Evolutionary conservation across 768 basidiomycete genomes (phyloP), one percentile per base, ranked within the genome.

Genomic region (Lactarius vividus): DNA sequence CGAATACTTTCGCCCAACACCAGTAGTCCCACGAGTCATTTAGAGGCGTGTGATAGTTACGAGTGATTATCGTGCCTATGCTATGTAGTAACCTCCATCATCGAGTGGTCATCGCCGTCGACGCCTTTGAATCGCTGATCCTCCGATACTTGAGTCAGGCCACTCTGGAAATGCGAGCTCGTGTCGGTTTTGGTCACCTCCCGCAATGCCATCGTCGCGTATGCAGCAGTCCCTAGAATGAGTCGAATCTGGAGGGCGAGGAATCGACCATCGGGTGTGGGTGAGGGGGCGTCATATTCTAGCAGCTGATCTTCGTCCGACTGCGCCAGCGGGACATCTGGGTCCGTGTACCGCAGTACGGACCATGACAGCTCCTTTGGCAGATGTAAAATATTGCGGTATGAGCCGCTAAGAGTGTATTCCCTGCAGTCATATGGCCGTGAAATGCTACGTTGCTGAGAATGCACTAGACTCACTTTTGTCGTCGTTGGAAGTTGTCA

Each of bases 191-290:
- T 98, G 16, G 95, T 94, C 53, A 97, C 86, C 77, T 97, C 94
- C 49, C 94, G 86, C 70, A 99, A 76, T 4, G 96, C 96, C 97
- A 99, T 99, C 2, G 97, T 99, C 2, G 97, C 97, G 76, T 98
- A 99, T 5, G 94, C 89, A 0, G 94, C 91, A 8, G 94, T 93
- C 16, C 92, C 94, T 18, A 99, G 83, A n/a, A 83, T 85, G 61
- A 98, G 77, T 44, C 87, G 79, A 67, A 99, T 85, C 73, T 96
- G 95, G 40, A 99, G 78, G 4, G 96, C 96, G 75, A 87, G 80
- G 75, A 96, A 96, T 72, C 85, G 88, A 29, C 96, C 96, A 56
- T 89, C 83, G 61, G 87, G 84, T 3, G 79, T 81, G 37, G 85
- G 74, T 1, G 79, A 81, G 10, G 94, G 92, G 6, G 88, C 78